Percentiles rank a stretch among this genome's conserved stretches.
These are phyloP conservation scores for Lotus japonicus DNA, from an alignment of 306 rosid genomes.

Conservation along the genomic window DNA sequence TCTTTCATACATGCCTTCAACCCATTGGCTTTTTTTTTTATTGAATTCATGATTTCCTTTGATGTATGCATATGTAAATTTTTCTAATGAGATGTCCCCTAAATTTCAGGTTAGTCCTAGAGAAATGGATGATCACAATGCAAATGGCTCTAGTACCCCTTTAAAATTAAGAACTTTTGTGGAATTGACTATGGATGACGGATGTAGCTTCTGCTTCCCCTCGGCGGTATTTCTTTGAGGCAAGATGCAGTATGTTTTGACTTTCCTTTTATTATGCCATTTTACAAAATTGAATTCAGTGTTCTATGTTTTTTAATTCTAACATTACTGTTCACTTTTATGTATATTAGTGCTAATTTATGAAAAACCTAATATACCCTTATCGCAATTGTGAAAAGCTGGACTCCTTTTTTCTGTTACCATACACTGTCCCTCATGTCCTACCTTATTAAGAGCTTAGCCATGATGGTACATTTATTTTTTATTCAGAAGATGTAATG, in stretches of 20 bases:
- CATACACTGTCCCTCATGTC: too few relatives aligned
- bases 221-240: constrained; percentile 94
- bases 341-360: too few relatives aligned
- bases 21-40: neutral
- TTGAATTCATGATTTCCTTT: neutral
- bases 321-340: too few relatives aligned
- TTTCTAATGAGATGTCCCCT: neutral
- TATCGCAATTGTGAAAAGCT: too few relatives aligned
- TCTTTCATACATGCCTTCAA: neutral
- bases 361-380: too few relatives aligned
- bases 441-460: too few relatives aligned
- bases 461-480: too few relatives aligned
- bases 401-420: too few relatives aligned
- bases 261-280: constrained; percentile 17
- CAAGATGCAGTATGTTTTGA: constrained; percentile 47
- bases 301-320: neutral
- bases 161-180: constrained; percentile 65
- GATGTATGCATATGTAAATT: neutral
- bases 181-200: constrained; percentile 76
- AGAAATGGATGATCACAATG: constrained; percentile 32
- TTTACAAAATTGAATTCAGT: neutral
- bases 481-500: too few relatives aligned
- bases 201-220: constrained; percentile 92
- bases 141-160: constrained; percentile 27
- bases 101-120: constrained; percentile 58